Conservation (phyloP, 441 rosid species). For the Adansonia madagascariensis region DNA sequence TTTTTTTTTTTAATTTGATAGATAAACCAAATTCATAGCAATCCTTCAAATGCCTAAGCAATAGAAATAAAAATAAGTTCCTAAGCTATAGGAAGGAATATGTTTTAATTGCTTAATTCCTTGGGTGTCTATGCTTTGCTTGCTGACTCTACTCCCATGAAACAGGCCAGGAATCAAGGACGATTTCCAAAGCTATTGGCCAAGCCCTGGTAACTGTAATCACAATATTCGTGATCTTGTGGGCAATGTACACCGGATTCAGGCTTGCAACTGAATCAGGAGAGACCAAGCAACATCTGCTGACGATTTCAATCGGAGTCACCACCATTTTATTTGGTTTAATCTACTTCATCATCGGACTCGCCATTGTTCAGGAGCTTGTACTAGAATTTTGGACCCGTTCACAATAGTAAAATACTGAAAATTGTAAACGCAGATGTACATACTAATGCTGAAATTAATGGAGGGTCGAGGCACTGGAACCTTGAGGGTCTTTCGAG, state of each 20-base stretch:
- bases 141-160: neutral
- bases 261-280: constrained; percentile 39
- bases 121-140: neutral
- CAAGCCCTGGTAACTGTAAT: constrained; percentile 21
- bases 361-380: constrained; percentile 38
- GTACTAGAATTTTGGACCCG: constrained; percentile 28
- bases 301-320: constrained; percentile 39
- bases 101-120: neutral
- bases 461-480: neutral
- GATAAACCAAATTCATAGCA: neutral
- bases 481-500: neutral
- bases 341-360: constrained; percentile 39
- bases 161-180: constrained; percentile 34
- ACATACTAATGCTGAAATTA: neutral
- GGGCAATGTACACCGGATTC: constrained; percentile 35
- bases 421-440: too few species aligned
- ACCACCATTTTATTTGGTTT: constrained; percentile 35
- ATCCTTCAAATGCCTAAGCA: neutral
- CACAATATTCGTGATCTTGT: constrained; percentile 28
- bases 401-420: constrained; percentile 11
- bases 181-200: constrained; percentile 22
- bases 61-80: neutral
- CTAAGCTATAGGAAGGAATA: neutral
- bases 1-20: neutral
- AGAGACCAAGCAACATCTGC: constrained; percentile 26